Evolutionary conservation across 208 protist species (phyloP), one percentile per base, ranked within the genome.

Genomic region (Crithidia brevicula): DNA sequence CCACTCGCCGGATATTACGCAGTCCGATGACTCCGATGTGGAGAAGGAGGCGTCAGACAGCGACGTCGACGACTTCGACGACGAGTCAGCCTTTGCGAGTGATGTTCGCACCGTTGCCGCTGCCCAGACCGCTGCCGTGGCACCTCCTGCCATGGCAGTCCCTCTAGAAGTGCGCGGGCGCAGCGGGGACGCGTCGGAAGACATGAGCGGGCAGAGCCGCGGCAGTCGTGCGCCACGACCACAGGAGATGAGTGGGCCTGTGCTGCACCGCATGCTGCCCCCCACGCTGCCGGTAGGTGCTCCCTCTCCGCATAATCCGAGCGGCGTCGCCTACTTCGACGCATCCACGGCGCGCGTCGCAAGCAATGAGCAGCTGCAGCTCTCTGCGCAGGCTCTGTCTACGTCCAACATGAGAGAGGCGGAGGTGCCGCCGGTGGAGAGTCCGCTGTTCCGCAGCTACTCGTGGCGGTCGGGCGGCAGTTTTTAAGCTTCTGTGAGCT

Each of bases 141-240:
- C 25, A 4, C 18, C 11, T 6, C 15, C 20, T 1, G 33, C 33
- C 22, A 15, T 47, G 18, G 30, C 28, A 3, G 36, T 47, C 4
- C 25, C 25, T 6, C 11, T 31, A 11, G n/a, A 43, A 10, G 30
- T 56, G 20, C 50, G 50, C 27, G 18, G 28, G 27, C 20, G 22
- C 28, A 20, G 28, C 20, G 33, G 18, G 22, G 23, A 20, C 54
- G 23, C 4, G 18, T 9, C 36, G 7, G 11, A 7, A 13, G 9
- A 20, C 22, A 40, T 13, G 36, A 60, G 36, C 22, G 22, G 13
- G 20, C 22, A 46, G 33, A 27, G 52, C 33, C 6, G 13, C 22
- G n/a, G 52, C 31, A 40, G n/a, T 22, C 36, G 54, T 18, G 54
- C 54, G 22, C 54, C 54, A 22, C 54, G 54, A 6, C 54, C 54